Evolutionary conservation across 192 early-diverging fungal genomes (phyloP), one percentile per base, ranked within the genome.

Genomic region (Linnemannia elongata): DNA sequence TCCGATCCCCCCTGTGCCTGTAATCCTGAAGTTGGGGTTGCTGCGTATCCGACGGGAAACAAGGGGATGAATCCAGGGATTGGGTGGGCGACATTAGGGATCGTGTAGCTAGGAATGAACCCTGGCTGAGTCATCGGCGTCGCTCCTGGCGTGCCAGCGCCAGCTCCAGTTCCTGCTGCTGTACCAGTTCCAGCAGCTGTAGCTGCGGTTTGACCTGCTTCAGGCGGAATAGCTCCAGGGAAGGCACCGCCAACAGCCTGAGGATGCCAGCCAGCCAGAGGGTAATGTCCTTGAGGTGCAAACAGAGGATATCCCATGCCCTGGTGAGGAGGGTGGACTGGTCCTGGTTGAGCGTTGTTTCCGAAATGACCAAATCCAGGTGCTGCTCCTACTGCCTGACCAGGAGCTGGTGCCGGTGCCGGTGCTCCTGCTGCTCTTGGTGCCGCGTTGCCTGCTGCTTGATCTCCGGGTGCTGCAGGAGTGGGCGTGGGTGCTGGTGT

Each of bases 21-120:
- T 66, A 66, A 4, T 66, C 60, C 60, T 33, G 60, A 66, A 15
- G 10, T 66, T 15, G 60, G 60, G 39, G 69, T 73, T 20, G 36
- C 52, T 69, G 12, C 71, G 8, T 41, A 75, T 76, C 69, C 78
- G 33, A 89, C 74, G 22, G 89, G 85, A 54, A 88, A 88, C 13
- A 89, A 73, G 2, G 89, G 89, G 39, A 89, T 89, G 20, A 89
- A 69, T 47, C 89, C 89, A 17, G 85, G 85, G 76, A 87, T 87
- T 24, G 85, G 85, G 27, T 87, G 85, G 33, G 77, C 47, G 17
- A 75, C 80, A 78, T 87, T 41, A 3, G 85, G 79, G 71, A 87
- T 78, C 17, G 71, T 75, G 54, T 78, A 87, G 38, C 69, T 76
- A 9, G 85, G 85, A 54, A 81, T 78, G 68, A 54, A 78, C 54